phyloP scores from a whole-genome alignment of 352 stramenopile species.

The Halophytophthora batemanensis region DNA sequence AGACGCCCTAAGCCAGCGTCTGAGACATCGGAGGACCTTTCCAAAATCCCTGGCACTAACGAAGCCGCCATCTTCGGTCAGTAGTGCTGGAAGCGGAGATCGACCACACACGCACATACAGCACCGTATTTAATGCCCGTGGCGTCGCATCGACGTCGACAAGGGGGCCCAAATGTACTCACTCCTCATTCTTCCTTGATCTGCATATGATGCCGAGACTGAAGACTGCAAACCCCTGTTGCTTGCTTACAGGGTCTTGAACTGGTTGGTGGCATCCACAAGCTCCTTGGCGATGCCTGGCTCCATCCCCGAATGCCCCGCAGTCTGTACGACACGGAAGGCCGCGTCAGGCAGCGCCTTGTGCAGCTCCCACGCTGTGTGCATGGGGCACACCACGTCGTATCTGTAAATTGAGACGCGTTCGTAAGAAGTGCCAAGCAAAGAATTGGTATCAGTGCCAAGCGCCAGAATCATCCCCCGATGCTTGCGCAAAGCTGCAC shows the following conservation, averaged over 20 bases:
- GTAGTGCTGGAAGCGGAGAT: no score
- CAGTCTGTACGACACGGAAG: constrained; percentile 70
- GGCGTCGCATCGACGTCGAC: no score
- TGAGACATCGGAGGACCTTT: background rate
- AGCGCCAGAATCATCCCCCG: background rate
- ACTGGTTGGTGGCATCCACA: constrained; percentile 69
- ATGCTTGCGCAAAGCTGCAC: no score
- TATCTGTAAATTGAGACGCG: constrained; percentile 40
- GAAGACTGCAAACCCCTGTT: no score
- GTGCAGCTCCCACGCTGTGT: constrained; percentile 87
- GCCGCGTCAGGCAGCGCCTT: constrained; percentile 68
- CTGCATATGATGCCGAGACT: no score
- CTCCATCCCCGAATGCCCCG: constrained; percentile 74
- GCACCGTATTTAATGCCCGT: no score
- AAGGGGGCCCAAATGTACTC: no score
- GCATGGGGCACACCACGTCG: constrained; percentile 87
- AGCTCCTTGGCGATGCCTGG: constrained; percentile 71
- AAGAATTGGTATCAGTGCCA: no score
- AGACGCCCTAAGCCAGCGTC: constrained; percentile 14
- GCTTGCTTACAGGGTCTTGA: constrained; percentile 35
- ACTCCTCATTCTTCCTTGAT: no score
- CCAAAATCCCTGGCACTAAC: no score
- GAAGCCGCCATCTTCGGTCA: no score
- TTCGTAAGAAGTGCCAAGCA: background rate
- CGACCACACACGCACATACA: no score